A percentile compares a stretch with the other conserved stretches of the same genome.
These are phyloP conservation scores for Glarea lozoyensis DNA, from an alignment of 495 filamentous ascomycete genomes.

Conservation along the genomic window DNA sequence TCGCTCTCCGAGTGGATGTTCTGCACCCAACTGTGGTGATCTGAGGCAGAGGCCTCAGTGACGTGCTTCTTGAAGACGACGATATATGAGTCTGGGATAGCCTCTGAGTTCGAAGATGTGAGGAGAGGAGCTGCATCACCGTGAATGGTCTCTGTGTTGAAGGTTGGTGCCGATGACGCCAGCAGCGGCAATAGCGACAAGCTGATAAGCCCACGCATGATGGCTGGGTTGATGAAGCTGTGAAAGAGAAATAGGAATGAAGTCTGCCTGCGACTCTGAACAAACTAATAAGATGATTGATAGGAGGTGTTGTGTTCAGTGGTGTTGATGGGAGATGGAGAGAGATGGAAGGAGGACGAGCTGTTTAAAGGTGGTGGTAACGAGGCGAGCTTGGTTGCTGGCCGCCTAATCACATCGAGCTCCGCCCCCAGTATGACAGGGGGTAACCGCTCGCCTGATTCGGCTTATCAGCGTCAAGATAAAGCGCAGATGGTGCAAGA, in stretches of 20 bases:
- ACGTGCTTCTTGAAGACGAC: slow-evolving; percentile 98
- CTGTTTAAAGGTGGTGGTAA: slow-evolving; percentile 22
- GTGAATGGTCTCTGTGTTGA: slow-evolving; percentile 69
- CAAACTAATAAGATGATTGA: slow-evolving; percentile 17
- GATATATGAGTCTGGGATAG: slow-evolving; percentile 88
- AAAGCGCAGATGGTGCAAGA: no score
- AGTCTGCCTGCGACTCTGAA: slow-evolving; percentile 24
- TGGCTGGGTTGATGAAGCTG: slow-evolving; percentile 7
- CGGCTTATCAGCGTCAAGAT: no score
- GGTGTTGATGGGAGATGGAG: slow-evolving; percentile 36
- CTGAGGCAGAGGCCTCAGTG: slow-evolving; percentile 48
- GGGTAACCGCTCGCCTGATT: no score
- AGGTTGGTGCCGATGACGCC: slow-evolving; percentile 65
- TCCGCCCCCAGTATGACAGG: no score
- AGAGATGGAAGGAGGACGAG: slow-evolving; percentile 29
- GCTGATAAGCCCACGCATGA: slow-evolving; percentile 22
- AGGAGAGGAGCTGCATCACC: slow-evolving; percentile 82
- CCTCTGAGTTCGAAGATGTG: slow-evolving; percentile 63
- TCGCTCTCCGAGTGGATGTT: slow-evolving; percentile 60
- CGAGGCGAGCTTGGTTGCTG: no score
- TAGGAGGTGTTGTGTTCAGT: slow-evolving; percentile 25
- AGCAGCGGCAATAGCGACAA: slow-evolving; percentile 26
- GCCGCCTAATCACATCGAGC: no score
- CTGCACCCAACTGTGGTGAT: slow-evolving; percentile 90
- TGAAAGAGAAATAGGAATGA: slow-evolving; percentile 1